Evolutionary conservation across 805 yeast genomes (phyloP).

Genomic region (Starmerella ratchasimensis): DNA sequence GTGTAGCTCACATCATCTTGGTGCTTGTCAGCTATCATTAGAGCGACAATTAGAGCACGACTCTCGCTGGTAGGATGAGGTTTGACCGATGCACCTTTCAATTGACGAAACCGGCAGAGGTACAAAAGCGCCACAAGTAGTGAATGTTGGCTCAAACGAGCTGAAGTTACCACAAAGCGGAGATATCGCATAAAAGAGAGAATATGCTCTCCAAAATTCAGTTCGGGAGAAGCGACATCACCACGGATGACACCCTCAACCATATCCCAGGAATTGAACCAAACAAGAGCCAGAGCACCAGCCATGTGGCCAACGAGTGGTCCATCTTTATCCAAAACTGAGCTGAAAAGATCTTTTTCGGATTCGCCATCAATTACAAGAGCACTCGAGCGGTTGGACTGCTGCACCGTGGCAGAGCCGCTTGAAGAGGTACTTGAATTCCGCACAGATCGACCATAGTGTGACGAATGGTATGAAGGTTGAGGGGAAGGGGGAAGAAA

Average conservation of each 20-base stretch:
- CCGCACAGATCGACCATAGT: too few species aligned
- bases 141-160: slow-evolving; percentile 24
- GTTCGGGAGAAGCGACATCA: background rate
- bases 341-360: background rate
- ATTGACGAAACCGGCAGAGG: slow-evolving; percentile 22
- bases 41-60: slow-evolving; percentile 40
- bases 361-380: too few species aligned
- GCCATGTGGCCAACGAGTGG: slow-evolving; percentile 8
- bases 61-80: slow-evolving; percentile 26
- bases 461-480: too few species aligned
- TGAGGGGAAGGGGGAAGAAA: too few species aligned
- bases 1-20: slow-evolving; percentile 90
- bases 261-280: slow-evolving; percentile 11
- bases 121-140: slow-evolving; percentile 26
- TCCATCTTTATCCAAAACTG: background rate
- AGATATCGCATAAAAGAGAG: slow-evolving; percentile 22
- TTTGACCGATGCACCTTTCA: slow-evolving; percentile 19
- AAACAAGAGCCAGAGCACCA: slow-evolving; percentile 11
- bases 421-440: too few species aligned
- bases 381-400: too few species aligned
- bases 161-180: slow-evolving; percentile 20
- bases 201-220: background rate
- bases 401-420: too few species aligned
- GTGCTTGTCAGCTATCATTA: slow-evolving; percentile 77
- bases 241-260: background rate